These are phyloP conservation scores for Candida multigemmis DNA, from an alignment of 805 yeast genomes.

Conservation along the genomic window DNA sequence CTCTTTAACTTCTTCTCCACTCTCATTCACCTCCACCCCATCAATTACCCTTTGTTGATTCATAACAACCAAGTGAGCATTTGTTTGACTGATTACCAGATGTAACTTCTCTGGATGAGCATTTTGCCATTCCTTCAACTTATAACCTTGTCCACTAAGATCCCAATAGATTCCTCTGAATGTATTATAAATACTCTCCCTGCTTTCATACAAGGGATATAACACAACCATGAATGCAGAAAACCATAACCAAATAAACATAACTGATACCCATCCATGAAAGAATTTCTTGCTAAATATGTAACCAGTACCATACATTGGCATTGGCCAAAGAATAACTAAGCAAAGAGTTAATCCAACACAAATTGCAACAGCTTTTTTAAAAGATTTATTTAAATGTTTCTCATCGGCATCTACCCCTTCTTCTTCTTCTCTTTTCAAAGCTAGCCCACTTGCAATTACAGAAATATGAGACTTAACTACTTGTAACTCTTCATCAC, in stretches of 20 bases:
- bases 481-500: constrained; percentile 10
- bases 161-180: constrained; percentile 84
- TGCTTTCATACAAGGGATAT: constrained; percentile 69
- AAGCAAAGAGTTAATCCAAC: constrained; percentile 52
- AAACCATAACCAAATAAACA: constrained; percentile 73
- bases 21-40: too few relatives aligned
- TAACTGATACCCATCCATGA: constrained; percentile 84
- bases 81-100: constrained; percentile 59
- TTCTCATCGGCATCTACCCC: constrained; percentile 39
- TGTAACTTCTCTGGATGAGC: constrained; percentile 68
- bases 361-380: constrained; percentile 53
- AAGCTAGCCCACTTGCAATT: constrained; percentile 29
- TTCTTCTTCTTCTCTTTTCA: constrained; percentile 9
- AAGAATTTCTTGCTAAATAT: constrained; percentile 69
- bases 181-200: constrained; percentile 55
- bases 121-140: constrained; percentile 68
- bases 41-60: too few relatives aligned
- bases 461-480: constrained; percentile 28
- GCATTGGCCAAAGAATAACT: constrained; percentile 85
- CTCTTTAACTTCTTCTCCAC: too few relatives aligned
- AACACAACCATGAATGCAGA: constrained; percentile 55
- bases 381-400: constrained; percentile 47
- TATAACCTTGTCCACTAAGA: constrained; percentile 62
- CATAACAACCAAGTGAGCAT: constrained; percentile 19
- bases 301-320: constrained; percentile 79